Base-by-base conservation (phyloP, 2,329 filamentous ascomycete genomes). In the Lachnellula hyalina region DNA sequence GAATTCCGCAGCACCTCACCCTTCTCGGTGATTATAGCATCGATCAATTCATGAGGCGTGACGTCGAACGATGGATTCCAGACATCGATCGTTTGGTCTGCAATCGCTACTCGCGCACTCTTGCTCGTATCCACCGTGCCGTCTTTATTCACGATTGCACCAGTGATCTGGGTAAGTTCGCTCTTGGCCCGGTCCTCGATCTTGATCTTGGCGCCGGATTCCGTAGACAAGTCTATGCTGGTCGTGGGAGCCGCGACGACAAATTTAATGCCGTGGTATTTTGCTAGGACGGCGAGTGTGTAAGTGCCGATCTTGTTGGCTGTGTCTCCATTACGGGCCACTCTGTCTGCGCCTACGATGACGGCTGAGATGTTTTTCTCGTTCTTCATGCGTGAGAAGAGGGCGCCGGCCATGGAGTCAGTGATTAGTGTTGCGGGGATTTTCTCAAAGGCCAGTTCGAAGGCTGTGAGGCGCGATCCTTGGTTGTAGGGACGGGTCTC, bases 221-320 rank as follows among this genome's bases (percentile, higher is more conserved):
- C 78, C 2, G 93, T 97, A 52, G 82, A 77, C 34, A 96, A 75
- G 68, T 99, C 94, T 63, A 99, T 94, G 54, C 90, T 96, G 2
- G 94, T 99, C 6, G 92, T 89, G 0, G 94, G 94, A 0, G 94
- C 94, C 0, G 94, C 94, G 32, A 99, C 92, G 9, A 99, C 80
- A 69, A 99, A 99, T 71, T 93, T 96, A 67, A 97, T 81, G 17
- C 89, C 89, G 66, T 99, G 94, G 67, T 92, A 78, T 61, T 81
- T 85, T 21, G 94, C 94, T 32, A 96, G 79, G n/a, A 97, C 91
- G 3, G 94, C 91, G 4, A 99, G 80, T 52, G 86, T 82, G 70
- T 99, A 97, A 0, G 94, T 99, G 50, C 94, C 94, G 58, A 99
- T 95, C 77, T 99, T 99, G 76, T 99, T 99, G 53, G 94, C 94